Percentiles rank a stretch among this genome's conserved stretches.
Evolutionary conservation across 495 filamentous ascomycete genomes (phyloP).

Genomic region (Durotheca rogersii): DNA sequence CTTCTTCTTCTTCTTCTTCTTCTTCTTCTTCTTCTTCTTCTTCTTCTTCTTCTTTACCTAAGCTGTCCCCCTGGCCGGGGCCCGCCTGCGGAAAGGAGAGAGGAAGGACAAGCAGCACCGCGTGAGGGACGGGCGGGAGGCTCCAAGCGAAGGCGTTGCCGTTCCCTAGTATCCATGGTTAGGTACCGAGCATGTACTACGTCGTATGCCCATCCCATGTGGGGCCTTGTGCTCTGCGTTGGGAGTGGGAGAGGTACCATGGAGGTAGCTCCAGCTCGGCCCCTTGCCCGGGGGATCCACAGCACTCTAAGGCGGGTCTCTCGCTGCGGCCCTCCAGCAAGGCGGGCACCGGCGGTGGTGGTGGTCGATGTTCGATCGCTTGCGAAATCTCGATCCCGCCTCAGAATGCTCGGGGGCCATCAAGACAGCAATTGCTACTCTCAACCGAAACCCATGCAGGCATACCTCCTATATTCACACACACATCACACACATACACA

Average conservation of each 20-base stretch:
- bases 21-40: neutral
- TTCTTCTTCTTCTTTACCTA: neutral
- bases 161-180: too few species aligned
- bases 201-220: too few species aligned
- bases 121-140: too few species aligned
- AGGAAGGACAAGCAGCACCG: too few species aligned
- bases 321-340: neutral
- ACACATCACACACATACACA: too few species aligned
- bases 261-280: neutral
- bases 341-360: neutral
- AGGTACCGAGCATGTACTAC: too few species aligned
- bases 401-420: neutral
- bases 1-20: neutral
- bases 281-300: slow-evolving; percentile 14
- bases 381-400: slow-evolving; percentile 7
- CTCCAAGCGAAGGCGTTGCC: too few species aligned
- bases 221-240: too few species aligned
- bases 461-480: too few species aligned
- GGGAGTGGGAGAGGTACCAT: neutral
- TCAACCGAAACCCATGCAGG: slow-evolving; percentile 16
- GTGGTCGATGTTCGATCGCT: slow-evolving; percentile 2
- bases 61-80: neutral
- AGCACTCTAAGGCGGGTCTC: neutral
- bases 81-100: too few species aligned
- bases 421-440: neutral